A percentile compares a stretch with the other conserved stretches of the same genome.
Evolutionary conservation across 2,329 filamentous ascomycete genomes (phyloP).

Genomic region (Pezicula radicicola): DNA sequence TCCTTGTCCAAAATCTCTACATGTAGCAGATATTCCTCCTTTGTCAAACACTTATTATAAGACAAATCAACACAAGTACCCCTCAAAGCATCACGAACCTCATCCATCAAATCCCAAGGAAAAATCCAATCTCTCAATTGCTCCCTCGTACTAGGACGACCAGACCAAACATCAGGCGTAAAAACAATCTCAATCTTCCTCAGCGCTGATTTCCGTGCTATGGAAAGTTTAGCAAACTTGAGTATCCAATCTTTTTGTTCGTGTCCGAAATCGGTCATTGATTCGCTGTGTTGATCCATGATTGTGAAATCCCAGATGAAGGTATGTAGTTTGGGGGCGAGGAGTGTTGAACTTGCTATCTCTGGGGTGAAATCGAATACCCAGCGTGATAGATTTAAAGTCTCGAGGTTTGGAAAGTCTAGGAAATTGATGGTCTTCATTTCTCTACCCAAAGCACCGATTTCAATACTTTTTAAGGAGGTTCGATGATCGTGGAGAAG

Average conservation of each 20-base stretch:
- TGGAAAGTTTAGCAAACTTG: slow-evolving; percentile 3
- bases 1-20: too few relatives aligned
- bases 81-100: neutral
- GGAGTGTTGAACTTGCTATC: neutral
- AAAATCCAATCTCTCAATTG: neutral
- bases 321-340: slow-evolving; percentile 1
- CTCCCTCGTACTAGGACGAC: neutral
- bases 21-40: too few relatives aligned
- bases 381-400: slow-evolving; percentile 1
- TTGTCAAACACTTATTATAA: neutral
- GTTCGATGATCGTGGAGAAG: neutral
- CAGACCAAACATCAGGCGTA: neutral
- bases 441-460: neutral
- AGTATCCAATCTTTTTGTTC: slow-evolving; percentile 4
- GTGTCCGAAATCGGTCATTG: neutral
- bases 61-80: neutral
- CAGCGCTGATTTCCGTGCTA: neutral
- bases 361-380: neutral
- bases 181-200: slow-evolving; percentile 6
- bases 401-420: slow-evolving; percentile 1
- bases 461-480: neutral
- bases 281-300: slow-evolving; percentile 5
- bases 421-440: neutral
- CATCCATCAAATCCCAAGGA: slow-evolving; percentile 5
- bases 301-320: slow-evolving; percentile 7